phyloP scores from a whole-genome alignment of 1,284 basidiomycete genomes.

The Laetiporus sulphureus region DNA sequence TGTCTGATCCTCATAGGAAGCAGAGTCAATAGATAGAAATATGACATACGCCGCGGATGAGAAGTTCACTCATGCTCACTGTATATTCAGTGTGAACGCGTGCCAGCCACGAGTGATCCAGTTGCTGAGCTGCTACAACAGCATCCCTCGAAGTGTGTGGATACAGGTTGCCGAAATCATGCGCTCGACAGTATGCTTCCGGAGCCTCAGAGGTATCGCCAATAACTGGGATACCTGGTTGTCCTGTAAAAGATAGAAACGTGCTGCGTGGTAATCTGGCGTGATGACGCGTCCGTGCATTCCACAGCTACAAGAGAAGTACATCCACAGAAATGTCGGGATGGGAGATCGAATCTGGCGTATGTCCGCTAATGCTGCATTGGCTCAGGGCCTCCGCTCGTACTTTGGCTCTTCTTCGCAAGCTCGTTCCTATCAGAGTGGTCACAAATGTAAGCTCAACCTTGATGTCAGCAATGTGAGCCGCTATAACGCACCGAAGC shows the following conservation, averaged over 20 bases:
- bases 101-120: no score
- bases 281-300: no score
- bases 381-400: conserved; percentile 32
- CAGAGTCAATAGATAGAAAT: no score
- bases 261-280: no score
- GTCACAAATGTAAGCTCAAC: background rate
- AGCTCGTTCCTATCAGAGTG: conserved; percentile 49
- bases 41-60: no score
- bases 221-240: background rate
- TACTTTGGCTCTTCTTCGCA: conserved; percentile 50
- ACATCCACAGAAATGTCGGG: background rate
- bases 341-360: background rate
- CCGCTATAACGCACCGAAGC: conserved; percentile 60
- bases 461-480: background rate
- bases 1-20: no score
- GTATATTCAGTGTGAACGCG: no score
- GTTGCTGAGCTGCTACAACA: no score
- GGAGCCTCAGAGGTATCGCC: background rate
- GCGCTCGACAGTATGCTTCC: background rate
- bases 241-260: background rate
- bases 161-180: no score
- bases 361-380: conserved; percentile 46
- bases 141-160: no score
- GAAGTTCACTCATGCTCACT: no score
- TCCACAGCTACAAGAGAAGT: background rate